Evolutionary conservation across 2,329 filamentous ascomycete genomes (phyloP).

Genomic region (Coniochaeta hoffmannii): DNA sequence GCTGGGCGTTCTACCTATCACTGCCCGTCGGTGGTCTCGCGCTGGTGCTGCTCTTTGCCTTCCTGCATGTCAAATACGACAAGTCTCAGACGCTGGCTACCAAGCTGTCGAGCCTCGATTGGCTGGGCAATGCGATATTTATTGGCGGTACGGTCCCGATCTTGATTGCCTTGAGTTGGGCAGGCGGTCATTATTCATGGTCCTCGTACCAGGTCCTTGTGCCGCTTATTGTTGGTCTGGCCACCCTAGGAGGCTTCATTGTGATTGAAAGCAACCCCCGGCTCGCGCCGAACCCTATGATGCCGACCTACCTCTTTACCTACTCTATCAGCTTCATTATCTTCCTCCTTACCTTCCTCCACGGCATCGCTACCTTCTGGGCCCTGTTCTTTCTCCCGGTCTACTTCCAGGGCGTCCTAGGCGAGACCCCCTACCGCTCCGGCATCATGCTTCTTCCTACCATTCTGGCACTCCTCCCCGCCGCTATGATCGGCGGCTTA

Average conservation of each 20-base stretch:
- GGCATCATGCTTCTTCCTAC: conserved; percentile 18
- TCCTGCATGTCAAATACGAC: conserved; percentile 27
- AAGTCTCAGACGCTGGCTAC: conserved; percentile 12
- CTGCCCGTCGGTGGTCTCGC: conserved; percentile 28
- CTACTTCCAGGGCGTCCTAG: conserved; percentile 34
- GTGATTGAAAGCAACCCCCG: conserved; percentile 17
- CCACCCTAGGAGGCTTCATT: conserved; percentile 25
- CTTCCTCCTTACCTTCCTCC: conserved; percentile 26
- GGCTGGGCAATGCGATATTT: conserved; percentile 33
- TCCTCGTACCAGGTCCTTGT: conserved; percentile 26
- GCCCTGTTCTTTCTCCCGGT: conserved; percentile 29
- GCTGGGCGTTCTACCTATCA: conserved; percentile 36
- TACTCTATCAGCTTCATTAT: conserved; percentile 27
- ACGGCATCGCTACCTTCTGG: conserved; percentile 25
- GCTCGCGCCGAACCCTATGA: conserved; percentile 19
- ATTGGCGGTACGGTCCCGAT: conserved; percentile 29
- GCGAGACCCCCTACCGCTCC: conserved; percentile 15
- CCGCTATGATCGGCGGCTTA: conserved; percentile 9
- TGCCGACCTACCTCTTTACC: conserved; percentile 35
- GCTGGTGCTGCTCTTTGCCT: conserved; percentile 21
- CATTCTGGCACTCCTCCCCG: conserved; percentile 8
- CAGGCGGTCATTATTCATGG: conserved; percentile 35
- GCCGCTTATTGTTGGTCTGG: conserved; percentile 33
- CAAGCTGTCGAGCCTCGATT: conserved; percentile 33
- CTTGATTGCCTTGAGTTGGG: conserved; percentile 35